These are phyloP conservation scores for Brassica juncea DNA, from an alignment of 345 rosid genomes.

Conservation along the genomic window DNA sequence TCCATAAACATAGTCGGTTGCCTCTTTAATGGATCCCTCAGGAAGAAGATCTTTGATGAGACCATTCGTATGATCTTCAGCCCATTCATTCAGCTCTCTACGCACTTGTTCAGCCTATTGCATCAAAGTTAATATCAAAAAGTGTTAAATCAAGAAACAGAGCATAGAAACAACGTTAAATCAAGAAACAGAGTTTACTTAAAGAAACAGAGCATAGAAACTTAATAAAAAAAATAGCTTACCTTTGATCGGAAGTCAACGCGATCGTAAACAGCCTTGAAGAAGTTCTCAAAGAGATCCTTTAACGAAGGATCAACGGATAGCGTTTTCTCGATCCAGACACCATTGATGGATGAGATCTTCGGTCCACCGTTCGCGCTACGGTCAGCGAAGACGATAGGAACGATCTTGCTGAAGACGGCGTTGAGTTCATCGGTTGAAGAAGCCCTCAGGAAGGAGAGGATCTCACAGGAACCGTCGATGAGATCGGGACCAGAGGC, in stretches of 20 bases:
- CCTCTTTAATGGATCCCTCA: background rate
- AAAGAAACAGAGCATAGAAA: no score
- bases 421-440: background rate
- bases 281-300: background rate
- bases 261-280: background rate
- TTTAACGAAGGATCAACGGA: background rate
- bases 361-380: background rate
- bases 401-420: background rate
- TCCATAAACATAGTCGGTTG: background rate
- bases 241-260: background rate
- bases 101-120: background rate
- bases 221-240: no score
- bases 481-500: background rate
- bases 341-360: background rate
- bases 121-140: no score
- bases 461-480: background rate
- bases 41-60: background rate
- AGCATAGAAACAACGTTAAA: no score
- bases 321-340: background rate
- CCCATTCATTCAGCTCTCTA: background rate
- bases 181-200: background rate
- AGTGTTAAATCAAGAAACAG: no score
- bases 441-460: background rate
- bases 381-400: background rate
- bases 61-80: background rate